phyloP scores from a whole-genome alignment of 306 rosid genomes.

The Lablab purpureus region DNA sequence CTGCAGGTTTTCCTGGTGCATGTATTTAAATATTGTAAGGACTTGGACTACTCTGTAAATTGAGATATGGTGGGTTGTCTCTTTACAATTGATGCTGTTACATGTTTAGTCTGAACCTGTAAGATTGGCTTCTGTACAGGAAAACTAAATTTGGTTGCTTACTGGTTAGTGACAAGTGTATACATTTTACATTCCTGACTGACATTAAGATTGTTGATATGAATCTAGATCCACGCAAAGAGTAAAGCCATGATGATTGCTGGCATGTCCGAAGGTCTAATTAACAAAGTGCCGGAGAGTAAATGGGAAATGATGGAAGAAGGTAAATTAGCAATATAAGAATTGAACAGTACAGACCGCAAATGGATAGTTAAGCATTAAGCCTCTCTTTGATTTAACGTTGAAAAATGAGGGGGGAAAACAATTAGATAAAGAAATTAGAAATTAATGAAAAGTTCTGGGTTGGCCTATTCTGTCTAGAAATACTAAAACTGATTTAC shows the following conservation, averaged over 20 bases:
- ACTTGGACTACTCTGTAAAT: slow-evolving; percentile 12
- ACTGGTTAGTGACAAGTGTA: not conserved
- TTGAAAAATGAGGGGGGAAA: too few relatives aligned
- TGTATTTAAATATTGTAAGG: slow-evolving; percentile 31
- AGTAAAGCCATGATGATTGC: slow-evolving; percentile 9
- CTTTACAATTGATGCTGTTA: slow-evolving; percentile 24
- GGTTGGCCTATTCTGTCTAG: not conserved
- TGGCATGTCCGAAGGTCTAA: not conserved
- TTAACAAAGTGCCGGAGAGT: not conserved
- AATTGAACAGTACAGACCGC: not conserved
- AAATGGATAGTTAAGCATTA: not conserved
- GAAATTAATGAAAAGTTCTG: not conserved
- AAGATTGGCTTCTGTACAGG: slow-evolving; percentile 12
- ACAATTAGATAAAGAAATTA: too few relatives aligned
- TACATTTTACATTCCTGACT: not conserved
- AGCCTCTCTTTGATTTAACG: not conserved
- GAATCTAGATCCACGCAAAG: not conserved
- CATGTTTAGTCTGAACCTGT: slow-evolving; percentile 28
- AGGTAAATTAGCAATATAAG: slow-evolving; percentile 24
- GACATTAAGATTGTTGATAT: slow-evolving; percentile 31
- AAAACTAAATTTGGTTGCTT: slow-evolving; percentile 15
- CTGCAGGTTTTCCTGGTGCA: slow-evolving; percentile 11
- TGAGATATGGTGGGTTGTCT: not conserved
- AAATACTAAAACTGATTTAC: slow-evolving; percentile 6
- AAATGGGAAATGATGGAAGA: not conserved